Conservation (phyloP, 73 alveolate genomes). For the Paraurostyla sp. region DNA sequence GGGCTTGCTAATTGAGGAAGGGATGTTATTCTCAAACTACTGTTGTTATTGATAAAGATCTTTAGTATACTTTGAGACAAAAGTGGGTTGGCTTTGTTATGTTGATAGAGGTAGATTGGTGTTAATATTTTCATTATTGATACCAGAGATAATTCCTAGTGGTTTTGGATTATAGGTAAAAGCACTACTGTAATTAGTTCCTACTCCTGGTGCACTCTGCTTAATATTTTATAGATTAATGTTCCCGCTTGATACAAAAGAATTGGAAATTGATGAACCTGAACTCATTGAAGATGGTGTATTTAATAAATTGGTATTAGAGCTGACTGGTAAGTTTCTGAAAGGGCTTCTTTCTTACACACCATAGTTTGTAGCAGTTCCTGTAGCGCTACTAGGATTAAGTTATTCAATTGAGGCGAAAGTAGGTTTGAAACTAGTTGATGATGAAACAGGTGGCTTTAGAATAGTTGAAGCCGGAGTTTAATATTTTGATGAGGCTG, state of each 20-base stretch:
- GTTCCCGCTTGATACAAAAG: neutral
- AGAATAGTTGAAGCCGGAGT: neutral
- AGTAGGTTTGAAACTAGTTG: slow-evolving; percentile 43
- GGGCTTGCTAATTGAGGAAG: neutral
- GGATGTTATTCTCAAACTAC: neutral
- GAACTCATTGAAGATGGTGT: slow-evolving; percentile 26
- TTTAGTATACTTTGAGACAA: slow-evolving; percentile 11
- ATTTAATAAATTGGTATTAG: neutral
- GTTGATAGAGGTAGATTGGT: slow-evolving; percentile 28
- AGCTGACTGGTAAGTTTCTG: slow-evolving; percentile 3
- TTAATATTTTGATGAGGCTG: neutral
- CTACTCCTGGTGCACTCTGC: too few relatives aligned
- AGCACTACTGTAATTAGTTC: too few relatives aligned
- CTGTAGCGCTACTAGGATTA: neutral
- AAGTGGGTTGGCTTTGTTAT: neutral
- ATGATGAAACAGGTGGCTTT: neutral
- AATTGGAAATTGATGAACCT: neutral
- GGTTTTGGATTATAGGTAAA: neutral
- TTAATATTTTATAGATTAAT: neutral
- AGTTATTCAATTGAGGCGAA: slow-evolving; percentile 14
- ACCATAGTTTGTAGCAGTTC: neutral
- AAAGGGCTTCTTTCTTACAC: slow-evolving; percentile 35
- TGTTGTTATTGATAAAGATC: slow-evolving; percentile 4
- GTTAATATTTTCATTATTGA: slow-evolving; percentile 13
- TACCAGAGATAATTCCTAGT: neutral